Evolutionary conservation across 139 green algal genomes (phyloP).

Genomic region (Haematococcus sp.): DNA sequence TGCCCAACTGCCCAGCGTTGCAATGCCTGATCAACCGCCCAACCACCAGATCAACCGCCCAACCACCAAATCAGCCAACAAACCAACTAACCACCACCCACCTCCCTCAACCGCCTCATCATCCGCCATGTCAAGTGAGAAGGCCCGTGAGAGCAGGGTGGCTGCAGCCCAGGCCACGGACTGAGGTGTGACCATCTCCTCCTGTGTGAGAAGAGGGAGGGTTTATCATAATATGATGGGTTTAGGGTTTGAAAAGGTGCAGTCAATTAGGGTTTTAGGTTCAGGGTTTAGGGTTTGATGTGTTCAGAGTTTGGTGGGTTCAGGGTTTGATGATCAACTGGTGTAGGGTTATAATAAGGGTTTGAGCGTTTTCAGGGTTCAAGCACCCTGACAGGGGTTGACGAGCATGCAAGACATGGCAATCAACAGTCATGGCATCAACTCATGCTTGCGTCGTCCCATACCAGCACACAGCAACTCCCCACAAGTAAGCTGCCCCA

Average conservation of each 20-base stretch:
- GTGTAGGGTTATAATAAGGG: no score
- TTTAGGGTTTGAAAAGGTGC: neutral
- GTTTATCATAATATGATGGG: neutral
- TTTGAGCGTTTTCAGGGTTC: no score
- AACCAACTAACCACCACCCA: neutral
- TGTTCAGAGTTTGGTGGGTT: no score
- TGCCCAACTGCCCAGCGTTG: neutral
- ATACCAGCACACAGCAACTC: no score
- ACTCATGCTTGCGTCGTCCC: no score
- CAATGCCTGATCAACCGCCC: conserved; percentile 2
- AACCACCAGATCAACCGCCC: conserved; percentile 9
- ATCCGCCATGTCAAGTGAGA: conserved; percentile 39
- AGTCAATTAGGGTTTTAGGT: neutral
- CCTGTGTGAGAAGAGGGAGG: conserved; percentile 8
- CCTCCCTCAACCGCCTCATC: conserved; percentile 21
- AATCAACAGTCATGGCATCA: no score
- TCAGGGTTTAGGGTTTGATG: no score
- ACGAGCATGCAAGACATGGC: no score
- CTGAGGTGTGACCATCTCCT: conserved; percentile 24
- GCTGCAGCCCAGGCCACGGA: conserved; percentile 53
- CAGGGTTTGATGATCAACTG: no score
- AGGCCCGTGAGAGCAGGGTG: conserved; percentile 47
- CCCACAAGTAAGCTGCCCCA: no score
- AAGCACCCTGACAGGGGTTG: no score
- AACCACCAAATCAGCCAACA: no score